A percentile compares a stretch with the other conserved stretches of the same genome.
These are phyloP conservation scores for Kitagawia praeruptora DNA, from an alignment of 129 eudicot genomes.

Conservation along the genomic window DNA sequence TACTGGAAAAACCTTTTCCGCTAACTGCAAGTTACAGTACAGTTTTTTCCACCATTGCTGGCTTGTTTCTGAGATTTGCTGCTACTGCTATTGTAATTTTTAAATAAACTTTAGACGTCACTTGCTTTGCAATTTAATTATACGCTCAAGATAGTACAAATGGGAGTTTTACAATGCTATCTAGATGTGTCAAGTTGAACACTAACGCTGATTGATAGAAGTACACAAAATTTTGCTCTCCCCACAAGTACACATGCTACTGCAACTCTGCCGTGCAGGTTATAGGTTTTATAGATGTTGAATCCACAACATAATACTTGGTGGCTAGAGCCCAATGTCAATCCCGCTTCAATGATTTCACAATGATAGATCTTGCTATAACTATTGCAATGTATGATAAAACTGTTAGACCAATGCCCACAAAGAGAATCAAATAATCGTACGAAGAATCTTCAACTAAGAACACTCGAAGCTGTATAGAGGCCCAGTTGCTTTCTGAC, in stretches of 20 bases:
- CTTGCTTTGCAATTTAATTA: too few relatives aligned
- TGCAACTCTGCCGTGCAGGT: background rate
- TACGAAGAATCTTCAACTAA: slow-evolving; percentile 48
- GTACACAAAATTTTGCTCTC: background rate
- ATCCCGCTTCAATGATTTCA: slow-evolving; percentile 77
- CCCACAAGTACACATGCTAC: background rate
- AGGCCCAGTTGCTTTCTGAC: slow-evolving; percentile 94
- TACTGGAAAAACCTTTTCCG: too few relatives aligned
- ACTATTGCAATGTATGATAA: slow-evolving; percentile 43
- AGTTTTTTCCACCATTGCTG: too few relatives aligned
- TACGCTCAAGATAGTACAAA: too few relatives aligned
- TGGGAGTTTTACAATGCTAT: background rate
- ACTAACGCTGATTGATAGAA: background rate
- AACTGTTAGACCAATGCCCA: slow-evolving; percentile 57
- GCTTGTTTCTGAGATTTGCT: too few relatives aligned
- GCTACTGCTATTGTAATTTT: too few relatives aligned
- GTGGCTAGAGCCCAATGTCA: slow-evolving; percentile 14
- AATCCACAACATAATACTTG: background rate
- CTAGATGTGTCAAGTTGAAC: background rate
- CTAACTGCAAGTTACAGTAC: too few relatives aligned
- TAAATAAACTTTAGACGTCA: too few relatives aligned
- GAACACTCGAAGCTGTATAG: slow-evolving; percentile 53
- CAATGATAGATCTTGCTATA: slow-evolving; percentile 41
- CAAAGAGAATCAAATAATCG: slow-evolving; percentile 46
- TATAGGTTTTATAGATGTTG: background rate